Evolutionary conservation across 345 rosid genomes (phyloP), one percentile per base, ranked within the genome.

Genomic region (Aegle marmelos): DNA sequence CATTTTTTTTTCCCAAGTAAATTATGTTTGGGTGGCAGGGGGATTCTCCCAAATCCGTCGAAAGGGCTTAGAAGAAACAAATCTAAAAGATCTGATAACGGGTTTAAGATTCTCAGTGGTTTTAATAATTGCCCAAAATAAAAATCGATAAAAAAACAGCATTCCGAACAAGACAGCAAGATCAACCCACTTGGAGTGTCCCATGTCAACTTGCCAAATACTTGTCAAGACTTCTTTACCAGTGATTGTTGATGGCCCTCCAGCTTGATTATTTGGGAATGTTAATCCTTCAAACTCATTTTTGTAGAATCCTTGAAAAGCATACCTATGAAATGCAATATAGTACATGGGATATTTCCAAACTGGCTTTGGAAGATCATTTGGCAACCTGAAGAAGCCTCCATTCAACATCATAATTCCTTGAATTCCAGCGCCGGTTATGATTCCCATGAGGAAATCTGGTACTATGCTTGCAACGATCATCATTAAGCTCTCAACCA

Each of bases 401-500:
- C 89, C 89, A 17, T 73, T 67, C 11, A 89, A 33, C 78, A 89
- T 82, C 89, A 89, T 87, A 68, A 89, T 79, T 0, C 89, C 90
- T 65, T 83, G 89, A 28, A 88, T 84, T 60, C 90, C 90, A 1
- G 89, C 91, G 0, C 93, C 89, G 0, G 87, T 83, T 9, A 90
- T 85, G 28, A 90, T 85, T 21, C 91, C 89, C 91, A 88, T 88
- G 25, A 90, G 80, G 75, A 86, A 90, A 77, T 88, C 81, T 0
- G 91, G 91, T 14, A 87, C 90, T 0, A 85, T 53, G 66, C 91
- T 87, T 4, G 91, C 91, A 21, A 87, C 88, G 7, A 82, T 83
- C 92, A 89, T 89, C 92, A 89, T 89, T 24, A 89, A 50, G 84
- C 92, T 85, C 76, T 89, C 90, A 0, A 87, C 90, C 6, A 89